Percentiles rank a stretch among this genome's conserved stretches.
Conservation (phyloP, 2,329 filamentous ascomycete species). For the Fusarium mangiferae region DNA sequence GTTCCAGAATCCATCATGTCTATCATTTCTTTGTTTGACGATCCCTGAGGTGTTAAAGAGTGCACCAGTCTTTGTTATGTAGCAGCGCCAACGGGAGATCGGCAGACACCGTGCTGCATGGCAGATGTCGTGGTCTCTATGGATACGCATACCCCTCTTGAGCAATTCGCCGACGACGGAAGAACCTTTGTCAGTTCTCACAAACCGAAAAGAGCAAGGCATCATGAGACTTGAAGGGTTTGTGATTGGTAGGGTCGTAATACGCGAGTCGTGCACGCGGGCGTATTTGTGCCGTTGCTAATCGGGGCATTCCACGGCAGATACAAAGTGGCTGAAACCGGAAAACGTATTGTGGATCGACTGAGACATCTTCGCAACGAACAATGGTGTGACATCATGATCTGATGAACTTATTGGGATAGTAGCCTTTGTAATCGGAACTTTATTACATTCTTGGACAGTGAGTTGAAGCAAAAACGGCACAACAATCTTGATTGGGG, state of each 20-base stretch:
- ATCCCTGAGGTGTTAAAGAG: not conserved
- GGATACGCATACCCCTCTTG: not conserved
- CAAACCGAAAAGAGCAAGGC: not conserved
- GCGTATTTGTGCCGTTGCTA: not conserved
- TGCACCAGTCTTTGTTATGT: not conserved
- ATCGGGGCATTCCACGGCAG: not conserved
- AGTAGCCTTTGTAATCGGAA: rapidly evolving
- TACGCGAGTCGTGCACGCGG: not conserved
- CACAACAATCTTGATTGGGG: not conserved
- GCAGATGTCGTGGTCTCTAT: not conserved
- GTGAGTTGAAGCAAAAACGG: not conserved
- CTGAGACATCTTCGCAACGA: not conserved
- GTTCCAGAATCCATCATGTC: not conserved
- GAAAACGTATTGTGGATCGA: not conserved
- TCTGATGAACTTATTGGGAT: too few species aligned
- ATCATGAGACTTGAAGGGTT: rapidly evolving
- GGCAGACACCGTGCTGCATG: too few species aligned
- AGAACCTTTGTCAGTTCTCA: not conserved
- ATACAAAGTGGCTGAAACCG: not conserved
- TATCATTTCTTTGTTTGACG: not conserved
- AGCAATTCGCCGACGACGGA: not conserved
- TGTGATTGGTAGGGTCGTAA: not conserved
- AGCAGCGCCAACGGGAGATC: not conserved
- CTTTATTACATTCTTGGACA: not conserved
- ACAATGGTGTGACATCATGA: not conserved